Percentiles rank a stretch among this genome's conserved stretches.
Conservation (phyloP, 169 alveolate species). For the Eimeria maxima region DNA sequence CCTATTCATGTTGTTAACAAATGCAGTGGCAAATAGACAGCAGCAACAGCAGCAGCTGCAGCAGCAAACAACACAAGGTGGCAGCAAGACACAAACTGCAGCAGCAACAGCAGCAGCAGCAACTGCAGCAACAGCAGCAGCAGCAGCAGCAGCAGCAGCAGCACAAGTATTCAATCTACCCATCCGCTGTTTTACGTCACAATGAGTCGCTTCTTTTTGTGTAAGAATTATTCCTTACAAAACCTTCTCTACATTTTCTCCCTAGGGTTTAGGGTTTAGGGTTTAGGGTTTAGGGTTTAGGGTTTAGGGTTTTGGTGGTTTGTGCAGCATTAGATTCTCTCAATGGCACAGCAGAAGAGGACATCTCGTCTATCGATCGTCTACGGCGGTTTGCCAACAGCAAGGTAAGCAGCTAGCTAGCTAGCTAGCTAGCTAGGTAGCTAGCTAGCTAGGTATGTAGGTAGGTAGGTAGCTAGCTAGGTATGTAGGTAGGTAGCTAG, state of each 20-base stretch:
- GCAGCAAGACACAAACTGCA: neutral
- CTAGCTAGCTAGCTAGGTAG: no score
- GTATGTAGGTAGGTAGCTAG: neutral
- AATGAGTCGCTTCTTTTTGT: no score
- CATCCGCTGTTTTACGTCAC: no score
- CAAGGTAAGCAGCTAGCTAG: neutral
- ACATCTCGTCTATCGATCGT: neutral
- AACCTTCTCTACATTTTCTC: neutral
- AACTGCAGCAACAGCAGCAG: conserved; percentile 32
- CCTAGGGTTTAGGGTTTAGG: neutral
- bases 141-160: conserved; percentile 48
- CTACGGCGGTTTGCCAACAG: conserved; percentile 3
- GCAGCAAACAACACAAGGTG: neutral
- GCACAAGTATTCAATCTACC: neutral
- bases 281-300: conserved; percentile 16
- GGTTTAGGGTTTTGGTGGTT: neutral
- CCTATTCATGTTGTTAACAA: neutral
- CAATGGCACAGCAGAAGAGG: neutral
- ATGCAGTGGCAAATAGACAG: no score
- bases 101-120: conserved; percentile 20
- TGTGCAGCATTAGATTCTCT: neutral
- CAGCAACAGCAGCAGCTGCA: conserved; percentile 7
- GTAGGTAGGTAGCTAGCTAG: neutral
- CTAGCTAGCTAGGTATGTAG: neutral
- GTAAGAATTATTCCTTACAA: neutral